Evolutionary conservation across 2,329 filamentous ascomycete species (phyloP), one percentile per base, ranked within the genome.

Genomic region (Trichoderma cornu-damae): DNA sequence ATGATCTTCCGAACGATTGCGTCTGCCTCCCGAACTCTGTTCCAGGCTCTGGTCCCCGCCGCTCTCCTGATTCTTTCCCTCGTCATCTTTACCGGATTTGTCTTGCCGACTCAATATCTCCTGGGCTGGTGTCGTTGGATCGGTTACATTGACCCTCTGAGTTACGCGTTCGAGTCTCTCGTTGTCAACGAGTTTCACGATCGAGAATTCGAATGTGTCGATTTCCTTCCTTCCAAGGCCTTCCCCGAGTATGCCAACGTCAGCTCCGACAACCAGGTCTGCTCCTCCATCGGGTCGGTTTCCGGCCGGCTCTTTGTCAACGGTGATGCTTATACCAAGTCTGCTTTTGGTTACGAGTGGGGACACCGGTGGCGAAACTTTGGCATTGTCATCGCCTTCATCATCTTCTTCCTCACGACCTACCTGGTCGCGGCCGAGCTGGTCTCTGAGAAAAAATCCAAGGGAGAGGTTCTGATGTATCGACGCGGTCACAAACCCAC

Each of bases 1-100:
- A 92, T 90, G 85, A 80, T 93, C 61, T 95, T 95, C 81, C 83
- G 90, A 49, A 87, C 84, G 6, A 89, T 95, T 61, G 90, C 82
- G n/a, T 86, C 88, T 0, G 75, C 86, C 1, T 91, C 90, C 3
- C 79, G 88, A 48, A 89, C 88, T 0, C 74, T 87, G 11, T 83
- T 84, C 11, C 81, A 85, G 65, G 82, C 83, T 63, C 79, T 86
- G 72, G 81, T 83, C 1, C 82, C 81, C 1, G 78, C 82, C 35
- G 80, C 82, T 4, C 62, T 86, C 12, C 70, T 85, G 61, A 87
- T 89, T 62, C 73, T 89, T 49, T 81, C 79, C 60, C 79, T 89
- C 32, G 79, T 90, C 70, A 85, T 84, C 63, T 84, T 84, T 69
- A 90, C 87, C 16, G 88, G 86, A 60, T 89, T 91, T 68, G 80